These are phyloP conservation scores for Cutaneotrichosporon cavernicola DNA, from an alignment of 1,284 basidiomycete genomes.

Conservation along the genomic window DNA sequence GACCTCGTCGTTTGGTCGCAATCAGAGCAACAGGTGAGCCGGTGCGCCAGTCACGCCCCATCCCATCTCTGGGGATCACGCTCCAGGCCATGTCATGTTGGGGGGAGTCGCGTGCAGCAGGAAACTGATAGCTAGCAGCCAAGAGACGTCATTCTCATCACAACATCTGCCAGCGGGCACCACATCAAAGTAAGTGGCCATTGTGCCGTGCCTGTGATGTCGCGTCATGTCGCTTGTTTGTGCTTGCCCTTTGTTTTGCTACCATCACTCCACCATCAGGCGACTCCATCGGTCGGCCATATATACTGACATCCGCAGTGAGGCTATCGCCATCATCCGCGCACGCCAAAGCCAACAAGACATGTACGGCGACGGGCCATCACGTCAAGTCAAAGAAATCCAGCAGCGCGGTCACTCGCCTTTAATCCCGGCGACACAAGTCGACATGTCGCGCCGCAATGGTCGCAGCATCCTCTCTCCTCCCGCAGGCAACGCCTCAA, in stretches of 20 bases:
- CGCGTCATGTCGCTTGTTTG: constrained; percentile 1
- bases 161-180: not conserved
- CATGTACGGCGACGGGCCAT: not conserved
- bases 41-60: not conserved
- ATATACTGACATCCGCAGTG: constrained; percentile 8
- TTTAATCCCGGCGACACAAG: not conserved
- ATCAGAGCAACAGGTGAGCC: constrained; percentile 1
- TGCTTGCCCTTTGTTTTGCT: not conserved
- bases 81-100: constrained; percentile 1
- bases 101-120: not conserved
- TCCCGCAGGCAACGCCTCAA: not conserved
- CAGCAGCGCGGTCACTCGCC: not conserved
- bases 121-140: not conserved
- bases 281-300: not conserved
- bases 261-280: not conserved
- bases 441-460: not conserved
- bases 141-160: not conserved
- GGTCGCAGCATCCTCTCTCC: not conserved
- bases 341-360: not conserved
- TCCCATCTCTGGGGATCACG: not conserved
- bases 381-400: not conserved
- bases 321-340: constrained; percentile 1
- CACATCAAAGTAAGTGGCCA: constrained; percentile 5
- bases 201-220: constrained; percentile 5
- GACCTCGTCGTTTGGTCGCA: not conserved